Percentiles rank a stretch among this genome's conserved stretches.
Evolutionary conservation across 1,139 yeast species (phyloP).

Genomic region (Geotrichum phurueaensis): DNA sequence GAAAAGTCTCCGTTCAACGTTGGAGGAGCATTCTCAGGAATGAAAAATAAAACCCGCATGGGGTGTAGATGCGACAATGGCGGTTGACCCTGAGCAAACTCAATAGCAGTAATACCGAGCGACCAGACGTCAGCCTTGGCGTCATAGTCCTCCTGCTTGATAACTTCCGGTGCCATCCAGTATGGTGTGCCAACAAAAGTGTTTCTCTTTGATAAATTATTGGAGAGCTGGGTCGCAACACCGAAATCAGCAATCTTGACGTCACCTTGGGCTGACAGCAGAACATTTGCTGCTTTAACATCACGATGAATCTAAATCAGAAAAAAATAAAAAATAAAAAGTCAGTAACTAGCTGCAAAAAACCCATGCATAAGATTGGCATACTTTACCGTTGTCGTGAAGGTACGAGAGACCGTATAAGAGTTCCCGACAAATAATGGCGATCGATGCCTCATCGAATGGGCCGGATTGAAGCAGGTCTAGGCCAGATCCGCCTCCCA

Average conservation of each 20-base stretch:
- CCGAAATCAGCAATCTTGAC: constrained; percentile 96
- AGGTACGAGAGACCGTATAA: constrained; percentile 67
- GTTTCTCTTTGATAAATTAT: constrained; percentile 67
- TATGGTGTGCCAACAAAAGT: constrained; percentile 98
- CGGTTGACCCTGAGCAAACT: constrained; percentile 76
- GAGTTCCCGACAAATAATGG: constrained; percentile 52
- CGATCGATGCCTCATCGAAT: constrained; percentile 50
- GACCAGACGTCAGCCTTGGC: constrained; percentile 95
- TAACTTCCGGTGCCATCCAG: constrained; percentile 99
- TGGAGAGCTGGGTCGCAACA: constrained; percentile 82
- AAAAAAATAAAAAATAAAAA: background rate
- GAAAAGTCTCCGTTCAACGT: constrained; percentile 43
- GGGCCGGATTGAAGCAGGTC: constrained; percentile 58
- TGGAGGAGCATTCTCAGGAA: constrained; percentile 51
- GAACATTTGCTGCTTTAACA: constrained; percentile 76
- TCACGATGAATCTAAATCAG: constrained; percentile 61
- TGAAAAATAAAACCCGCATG: constrained; percentile 66
- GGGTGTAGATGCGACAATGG: constrained; percentile 72
- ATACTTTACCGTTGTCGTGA: constrained; percentile 61
- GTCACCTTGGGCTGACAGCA: constrained; percentile 58
- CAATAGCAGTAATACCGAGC: constrained; percentile 83
- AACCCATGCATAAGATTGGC: background rate
- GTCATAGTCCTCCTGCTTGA: constrained; percentile 79
- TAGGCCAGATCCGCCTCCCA: constrained; percentile 78
- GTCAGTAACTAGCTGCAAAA: background rate